phyloP scores from a whole-genome alignment of 129 eudicot genomes.

The Artemisia annua region DNA sequence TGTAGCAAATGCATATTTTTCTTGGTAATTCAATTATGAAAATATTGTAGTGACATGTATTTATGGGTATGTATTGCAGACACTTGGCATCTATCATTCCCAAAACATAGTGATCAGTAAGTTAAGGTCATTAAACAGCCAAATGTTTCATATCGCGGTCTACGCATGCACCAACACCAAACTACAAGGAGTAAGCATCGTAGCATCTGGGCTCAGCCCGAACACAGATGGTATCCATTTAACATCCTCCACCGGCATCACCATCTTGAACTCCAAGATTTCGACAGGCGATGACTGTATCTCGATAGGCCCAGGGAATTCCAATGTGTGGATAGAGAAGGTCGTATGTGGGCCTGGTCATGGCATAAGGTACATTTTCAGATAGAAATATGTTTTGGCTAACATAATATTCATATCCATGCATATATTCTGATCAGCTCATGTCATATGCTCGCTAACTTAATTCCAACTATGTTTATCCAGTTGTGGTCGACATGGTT shows the following conservation, averaged over 20 bases:
- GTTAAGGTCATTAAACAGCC: slow-evolving; percentile 25
- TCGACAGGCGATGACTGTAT: slow-evolving; percentile 63
- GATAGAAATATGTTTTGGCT: not conserved
- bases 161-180: slow-evolving; percentile 20
- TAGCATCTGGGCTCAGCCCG: slow-evolving; percentile 3
- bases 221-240: slow-evolving; percentile 32
- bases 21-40: no score
- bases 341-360: slow-evolving; percentile 61
- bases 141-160: slow-evolving; percentile 23
- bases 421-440: not conserved
- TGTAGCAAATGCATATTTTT: no score
- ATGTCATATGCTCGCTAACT: no score
- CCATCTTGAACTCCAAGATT: slow-evolving; percentile 41
- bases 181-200: slow-evolving; percentile 24
- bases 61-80: not conserved
- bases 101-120: slow-evolving; percentile 13
- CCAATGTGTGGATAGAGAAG: slow-evolving; percentile 48
- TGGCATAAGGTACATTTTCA: slow-evolving; percentile 48
- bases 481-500: no score
- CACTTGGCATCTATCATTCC: slow-evolving; percentile 27
- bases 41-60: not conserved
- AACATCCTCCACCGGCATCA: slow-evolving; percentile 33
- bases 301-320: slow-evolving; percentile 59
- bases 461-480: no score
- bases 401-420: not conserved